Percentiles rank a stretch among this genome's conserved stretches.
phyloP scores from a whole-genome alignment of 2,329 filamentous ascomycete genomes.

The Claviceps sp. region DNA sequence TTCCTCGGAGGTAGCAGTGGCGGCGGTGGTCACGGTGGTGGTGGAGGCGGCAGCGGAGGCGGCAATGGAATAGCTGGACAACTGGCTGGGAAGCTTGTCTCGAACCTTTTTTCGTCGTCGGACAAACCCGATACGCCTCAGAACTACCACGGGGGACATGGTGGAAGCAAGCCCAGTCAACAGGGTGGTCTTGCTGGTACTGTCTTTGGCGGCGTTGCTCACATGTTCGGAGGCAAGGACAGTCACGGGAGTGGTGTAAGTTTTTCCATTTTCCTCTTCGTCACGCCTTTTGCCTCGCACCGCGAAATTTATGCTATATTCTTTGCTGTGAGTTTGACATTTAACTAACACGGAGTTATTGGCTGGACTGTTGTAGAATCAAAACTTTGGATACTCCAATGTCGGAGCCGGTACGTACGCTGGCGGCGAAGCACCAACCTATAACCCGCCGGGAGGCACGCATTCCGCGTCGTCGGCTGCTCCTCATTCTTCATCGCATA shows the following conservation, averaged over 20 bases:
- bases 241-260: conserved; percentile 11
- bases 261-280: background rate
- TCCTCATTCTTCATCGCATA: conserved; percentile 11
- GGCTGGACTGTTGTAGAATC: conserved; percentile 21
- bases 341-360: conserved; percentile 5
- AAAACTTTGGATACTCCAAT: conserved; percentile 52
- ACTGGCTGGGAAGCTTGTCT: conserved; percentile 43
- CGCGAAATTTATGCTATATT: background rate
- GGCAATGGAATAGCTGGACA: conserved; percentile 34
- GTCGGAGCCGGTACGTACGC: conserved; percentile 41
- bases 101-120: conserved; percentile 36
- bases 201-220: conserved; percentile 41
- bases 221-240: conserved; percentile 38
- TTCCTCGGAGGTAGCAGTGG: conserved; percentile 20
- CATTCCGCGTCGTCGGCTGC: conserved; percentile 12
- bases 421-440: conserved; percentile 45
- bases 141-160: conserved; percentile 36
- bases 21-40: conserved; percentile 15
- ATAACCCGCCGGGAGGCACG: conserved; percentile 21
- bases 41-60: conserved; percentile 20
- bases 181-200: conserved; percentile 37
- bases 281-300: background rate
- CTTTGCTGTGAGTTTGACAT: background rate
- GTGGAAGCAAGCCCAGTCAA: conserved; percentile 22
- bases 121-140: conserved; percentile 32